Conservation (phyloP, 306 rosid species). For the Parietaria judaica region DNA sequence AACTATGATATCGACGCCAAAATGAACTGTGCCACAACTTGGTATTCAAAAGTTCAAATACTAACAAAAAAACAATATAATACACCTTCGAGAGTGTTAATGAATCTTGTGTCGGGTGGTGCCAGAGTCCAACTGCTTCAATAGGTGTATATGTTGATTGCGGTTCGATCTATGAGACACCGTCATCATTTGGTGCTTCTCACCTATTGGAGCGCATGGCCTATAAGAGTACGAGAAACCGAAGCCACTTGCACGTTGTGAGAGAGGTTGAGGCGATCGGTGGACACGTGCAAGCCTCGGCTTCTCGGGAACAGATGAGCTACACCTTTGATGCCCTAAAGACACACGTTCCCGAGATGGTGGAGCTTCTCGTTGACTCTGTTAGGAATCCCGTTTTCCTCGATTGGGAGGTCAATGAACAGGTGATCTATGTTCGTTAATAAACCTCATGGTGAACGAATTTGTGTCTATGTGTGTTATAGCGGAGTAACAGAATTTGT, state of each 20-base stretch:
- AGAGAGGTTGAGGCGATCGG: constrained; percentile 97
- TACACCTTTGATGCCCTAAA: constrained; percentile 90
- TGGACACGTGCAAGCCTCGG: constrained; percentile 80
- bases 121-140: constrained; percentile 86
- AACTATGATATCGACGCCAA: too few species aligned
- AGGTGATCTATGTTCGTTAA: constrained; percentile 36
- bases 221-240: constrained; percentile 84
- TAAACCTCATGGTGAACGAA: constrained; percentile 5
- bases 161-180: constrained; percentile 90
- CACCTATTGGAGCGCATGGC: constrained; percentile 93
- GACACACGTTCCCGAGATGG: constrained; percentile 88
- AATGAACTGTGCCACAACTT: too few species aligned
- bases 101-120: too few species aligned
- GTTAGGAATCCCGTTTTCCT: constrained; percentile 87
- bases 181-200: constrained; percentile 68
- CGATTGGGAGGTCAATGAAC: constrained; percentile 96
- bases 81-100: too few species aligned
- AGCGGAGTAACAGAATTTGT: not conserved
- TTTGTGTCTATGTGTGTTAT: not conserved
- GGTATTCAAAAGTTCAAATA: too few species aligned
- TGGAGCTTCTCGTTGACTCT: constrained; percentile 75
- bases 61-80: too few species aligned
- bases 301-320: constrained; percentile 95
- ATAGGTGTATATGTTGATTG: constrained; percentile 72
- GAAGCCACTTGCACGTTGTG: constrained; percentile 87